phyloP scores from a whole-genome alignment of 306 rosid genomes.

The Albizia julibrissin region DNA sequence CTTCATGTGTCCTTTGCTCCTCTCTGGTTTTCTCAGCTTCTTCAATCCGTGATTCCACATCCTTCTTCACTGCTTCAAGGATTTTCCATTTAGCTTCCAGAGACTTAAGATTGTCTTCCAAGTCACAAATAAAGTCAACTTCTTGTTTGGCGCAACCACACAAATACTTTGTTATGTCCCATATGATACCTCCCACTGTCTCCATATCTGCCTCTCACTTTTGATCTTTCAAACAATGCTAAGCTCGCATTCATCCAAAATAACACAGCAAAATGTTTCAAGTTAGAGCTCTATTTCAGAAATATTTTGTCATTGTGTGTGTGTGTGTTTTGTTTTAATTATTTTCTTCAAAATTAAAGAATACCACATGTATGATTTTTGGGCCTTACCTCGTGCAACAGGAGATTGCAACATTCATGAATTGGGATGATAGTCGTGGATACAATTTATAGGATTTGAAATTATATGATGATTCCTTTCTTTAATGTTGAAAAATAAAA shows the following conservation, averaged over 20 bases:
- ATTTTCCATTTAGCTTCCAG: background rate
- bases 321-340: too few relatives aligned
- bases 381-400: background rate
- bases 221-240: background rate
- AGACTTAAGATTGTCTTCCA: background rate
- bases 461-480: background rate
- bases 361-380: background rate
- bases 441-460: background rate
- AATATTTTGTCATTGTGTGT: too few relatives aligned
- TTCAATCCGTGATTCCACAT: background rate
- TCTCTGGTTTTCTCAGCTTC: background rate
- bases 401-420: background rate
- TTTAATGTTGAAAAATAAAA: background rate
- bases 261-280: background rate
- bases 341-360: too few relatives aligned
- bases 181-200: background rate
- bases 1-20: background rate
- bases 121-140: background rate
- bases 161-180: background rate
- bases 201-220: conserved; percentile 24
- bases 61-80: background rate
- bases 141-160: background rate
- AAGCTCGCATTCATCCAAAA: background rate
- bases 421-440: background rate
- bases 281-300: background rate